phyloP scores from a whole-genome alignment of 139 green algal species.

The Penium margaritaceum region DNA sequence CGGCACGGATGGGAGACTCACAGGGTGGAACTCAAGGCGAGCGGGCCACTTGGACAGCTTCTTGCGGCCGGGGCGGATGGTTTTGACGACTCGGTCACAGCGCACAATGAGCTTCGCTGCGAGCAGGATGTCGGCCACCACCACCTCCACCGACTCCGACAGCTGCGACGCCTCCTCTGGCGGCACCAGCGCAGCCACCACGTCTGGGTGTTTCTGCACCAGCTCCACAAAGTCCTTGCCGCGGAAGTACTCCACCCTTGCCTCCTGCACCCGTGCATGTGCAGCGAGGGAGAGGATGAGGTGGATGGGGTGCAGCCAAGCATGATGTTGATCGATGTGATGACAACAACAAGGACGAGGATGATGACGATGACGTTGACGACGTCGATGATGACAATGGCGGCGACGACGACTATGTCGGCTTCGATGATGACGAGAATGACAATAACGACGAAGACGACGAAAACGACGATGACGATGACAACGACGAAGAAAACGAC shows the following conservation, averaged over 20 bases:
- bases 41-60: constrained; percentile 43
- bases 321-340: neutral
- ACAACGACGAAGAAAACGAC: no score
- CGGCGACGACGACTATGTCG: neutral
- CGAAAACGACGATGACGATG: no score
- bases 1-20: constrained; percentile 4
- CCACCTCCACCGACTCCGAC: neutral
- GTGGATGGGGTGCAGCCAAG: neutral
- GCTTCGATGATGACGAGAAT: neutral
- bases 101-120: constrained; percentile 27
- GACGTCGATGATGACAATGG: neutral
- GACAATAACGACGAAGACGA: no score
- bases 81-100: constrained; percentile 44
- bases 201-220: constrained; percentile 19
- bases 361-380: neutral
- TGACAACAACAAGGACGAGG: neutral
- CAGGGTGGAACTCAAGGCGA: constrained; percentile 21
- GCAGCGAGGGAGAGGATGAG: neutral
- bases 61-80: constrained; percentile 31
- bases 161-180: neutral
- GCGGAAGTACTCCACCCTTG: constrained; percentile 47
- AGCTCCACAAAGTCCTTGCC: constrained; percentile 42
- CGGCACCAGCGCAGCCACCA: neutral
- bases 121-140: constrained; percentile 25
- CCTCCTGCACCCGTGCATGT: constrained; percentile 9